Evolutionary conservation across 352 stramenopile genomes (phyloP).

Genomic region (Pythium grandisporangium): DNA sequence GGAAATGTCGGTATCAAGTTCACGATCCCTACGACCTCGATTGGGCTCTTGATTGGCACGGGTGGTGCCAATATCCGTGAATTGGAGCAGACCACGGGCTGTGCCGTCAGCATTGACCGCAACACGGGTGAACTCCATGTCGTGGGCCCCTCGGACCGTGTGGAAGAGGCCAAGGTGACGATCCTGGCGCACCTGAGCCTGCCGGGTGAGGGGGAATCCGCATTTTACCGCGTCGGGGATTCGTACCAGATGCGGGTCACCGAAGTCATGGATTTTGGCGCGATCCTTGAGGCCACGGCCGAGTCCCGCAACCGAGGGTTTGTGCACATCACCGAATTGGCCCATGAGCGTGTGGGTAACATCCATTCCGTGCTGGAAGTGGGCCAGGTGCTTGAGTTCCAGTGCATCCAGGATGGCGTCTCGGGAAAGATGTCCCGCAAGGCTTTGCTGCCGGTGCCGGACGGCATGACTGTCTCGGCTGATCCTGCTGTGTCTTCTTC

Average conservation of each 20-base stretch:
- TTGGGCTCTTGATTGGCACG: slow-evolving; percentile 65
- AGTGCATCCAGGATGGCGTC: slow-evolving; percentile 66
- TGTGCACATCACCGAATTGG: slow-evolving; percentile 93
- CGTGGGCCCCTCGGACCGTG: slow-evolving; percentile 65
- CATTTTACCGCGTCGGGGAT: slow-evolving; percentile 85
- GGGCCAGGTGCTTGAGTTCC: slow-evolving; percentile 71
- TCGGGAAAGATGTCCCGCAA: slow-evolving; percentile 82
- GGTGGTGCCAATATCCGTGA: slow-evolving; percentile 69
- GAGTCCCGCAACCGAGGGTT: slow-evolving; percentile 84
- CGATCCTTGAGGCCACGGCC: slow-evolving; percentile 74
- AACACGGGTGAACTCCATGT: slow-evolving; percentile 84
- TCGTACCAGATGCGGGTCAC: slow-evolving; percentile 90
- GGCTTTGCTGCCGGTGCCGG: slow-evolving; percentile 19
- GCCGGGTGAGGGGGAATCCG: too few species aligned
- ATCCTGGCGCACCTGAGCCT: slow-evolving; percentile 36
- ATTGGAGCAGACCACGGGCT: slow-evolving; percentile 52
- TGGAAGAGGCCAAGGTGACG: slow-evolving; percentile 68
- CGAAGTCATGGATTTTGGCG: slow-evolving; percentile 94
- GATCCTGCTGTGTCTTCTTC: background rate
- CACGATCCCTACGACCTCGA: slow-evolving; percentile 32
- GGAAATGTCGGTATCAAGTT: slow-evolving; percentile 55
- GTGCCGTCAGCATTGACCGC: slow-evolving; percentile 70
- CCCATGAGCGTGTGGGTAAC: slow-evolving; percentile 46
- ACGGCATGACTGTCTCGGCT: background rate
- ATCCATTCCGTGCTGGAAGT: slow-evolving; percentile 51